Conservation (phyloP, 768 basidiomycete species). For the Pulveroboletus sp. region DNA sequence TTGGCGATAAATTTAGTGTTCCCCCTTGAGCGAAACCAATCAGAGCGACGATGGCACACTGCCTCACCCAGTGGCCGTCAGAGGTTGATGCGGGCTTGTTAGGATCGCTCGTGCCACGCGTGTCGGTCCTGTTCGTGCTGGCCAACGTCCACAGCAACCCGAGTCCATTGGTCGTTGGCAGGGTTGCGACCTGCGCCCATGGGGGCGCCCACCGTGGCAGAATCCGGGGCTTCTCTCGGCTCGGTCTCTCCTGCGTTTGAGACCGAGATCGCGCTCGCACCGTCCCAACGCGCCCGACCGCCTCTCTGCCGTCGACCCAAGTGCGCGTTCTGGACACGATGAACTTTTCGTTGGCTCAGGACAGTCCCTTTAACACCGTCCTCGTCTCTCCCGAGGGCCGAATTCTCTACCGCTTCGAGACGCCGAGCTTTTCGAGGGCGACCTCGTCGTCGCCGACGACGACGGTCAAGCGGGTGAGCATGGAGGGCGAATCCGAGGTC, state of each 20-base stretch:
- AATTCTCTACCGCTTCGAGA: constrained; percentile 28
- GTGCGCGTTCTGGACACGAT: constrained; percentile 9
- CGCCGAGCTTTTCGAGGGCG: constrained; percentile 13
- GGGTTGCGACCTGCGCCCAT: constrained; percentile 6
- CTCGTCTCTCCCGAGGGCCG: constrained; percentile 29
- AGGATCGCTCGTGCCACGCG: not conserved
- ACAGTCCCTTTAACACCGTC: constrained; percentile 31
- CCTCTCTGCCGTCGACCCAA: not conserved
- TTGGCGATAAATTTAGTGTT: not conserved
- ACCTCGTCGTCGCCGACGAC: constrained; percentile 17
- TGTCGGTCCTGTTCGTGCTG: not conserved
- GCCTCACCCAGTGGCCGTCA: constrained; percentile 18
- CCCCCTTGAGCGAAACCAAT: constrained; percentile 17
- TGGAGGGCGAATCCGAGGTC: constrained; percentile 23
- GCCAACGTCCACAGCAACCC: constrained; percentile 1
- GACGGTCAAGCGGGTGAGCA: constrained; percentile 21
- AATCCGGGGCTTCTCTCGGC: constrained; percentile 31
- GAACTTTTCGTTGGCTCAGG: constrained; percentile 30
- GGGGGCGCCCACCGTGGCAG: constrained; percentile 32
- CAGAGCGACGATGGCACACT: constrained; percentile 22
- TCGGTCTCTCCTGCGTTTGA: constrained; percentile 14
- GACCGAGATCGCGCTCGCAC: constrained; percentile 10
- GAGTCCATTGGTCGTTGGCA: not conserved
- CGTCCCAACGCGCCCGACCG: constrained; percentile 8
- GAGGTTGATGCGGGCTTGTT: constrained; percentile 17